phyloP scores from a whole-genome alignment of 495 filamentous ascomycete species.

The Aspergillus incahuasiensis region DNA sequence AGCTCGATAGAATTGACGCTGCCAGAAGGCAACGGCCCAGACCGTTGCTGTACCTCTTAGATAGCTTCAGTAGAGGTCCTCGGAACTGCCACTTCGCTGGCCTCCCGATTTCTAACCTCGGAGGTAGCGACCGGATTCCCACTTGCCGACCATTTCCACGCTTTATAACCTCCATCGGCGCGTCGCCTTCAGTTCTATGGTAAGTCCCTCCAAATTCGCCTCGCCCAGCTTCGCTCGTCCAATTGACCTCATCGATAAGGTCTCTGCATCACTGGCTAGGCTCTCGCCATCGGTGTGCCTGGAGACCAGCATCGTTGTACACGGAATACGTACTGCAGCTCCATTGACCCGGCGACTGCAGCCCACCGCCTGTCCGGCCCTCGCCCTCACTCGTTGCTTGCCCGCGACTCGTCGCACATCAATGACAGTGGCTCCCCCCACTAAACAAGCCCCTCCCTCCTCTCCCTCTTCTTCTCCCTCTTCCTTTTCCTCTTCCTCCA shows the following conservation, averaged over 20 bases:
- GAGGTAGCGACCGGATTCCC: conserved; percentile 3
- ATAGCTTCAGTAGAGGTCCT: background rate
- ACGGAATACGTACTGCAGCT: conserved; percentile 17
- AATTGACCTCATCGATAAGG: conserved; percentile 10
- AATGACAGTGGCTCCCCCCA: conserved; percentile 41
- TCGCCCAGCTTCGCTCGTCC: conserved; percentile 1
- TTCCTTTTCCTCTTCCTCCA: conserved; percentile 20
- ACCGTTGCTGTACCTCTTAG: background rate
- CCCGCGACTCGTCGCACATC: conserved; percentile 35
- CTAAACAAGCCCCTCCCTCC: conserved; percentile 37
- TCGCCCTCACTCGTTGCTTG: conserved; percentile 21
- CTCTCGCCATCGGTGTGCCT: conserved; percentile 3
- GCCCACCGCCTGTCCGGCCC: conserved; percentile 37
- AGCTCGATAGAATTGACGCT: background rate
- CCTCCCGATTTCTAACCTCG: conserved; percentile 7
- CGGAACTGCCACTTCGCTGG: background rate
- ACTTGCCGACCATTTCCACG: conserved; percentile 10
- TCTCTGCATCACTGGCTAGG: conserved; percentile 8
- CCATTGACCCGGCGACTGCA: conserved; percentile 34
- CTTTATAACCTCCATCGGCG: conserved; percentile 11
- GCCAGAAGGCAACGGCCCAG: background rate
- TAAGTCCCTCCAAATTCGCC: conserved; percentile 4
- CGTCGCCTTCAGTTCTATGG: conserved; percentile 4
- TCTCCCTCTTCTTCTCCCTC: conserved; percentile 33
- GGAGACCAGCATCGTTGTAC: conserved; percentile 9